Evolutionary conservation across 225 moss, liverwort and hornwort genomes (phyloP), one percentile per base, ranked within the genome.

Genomic region (Polytrichum commune): DNA sequence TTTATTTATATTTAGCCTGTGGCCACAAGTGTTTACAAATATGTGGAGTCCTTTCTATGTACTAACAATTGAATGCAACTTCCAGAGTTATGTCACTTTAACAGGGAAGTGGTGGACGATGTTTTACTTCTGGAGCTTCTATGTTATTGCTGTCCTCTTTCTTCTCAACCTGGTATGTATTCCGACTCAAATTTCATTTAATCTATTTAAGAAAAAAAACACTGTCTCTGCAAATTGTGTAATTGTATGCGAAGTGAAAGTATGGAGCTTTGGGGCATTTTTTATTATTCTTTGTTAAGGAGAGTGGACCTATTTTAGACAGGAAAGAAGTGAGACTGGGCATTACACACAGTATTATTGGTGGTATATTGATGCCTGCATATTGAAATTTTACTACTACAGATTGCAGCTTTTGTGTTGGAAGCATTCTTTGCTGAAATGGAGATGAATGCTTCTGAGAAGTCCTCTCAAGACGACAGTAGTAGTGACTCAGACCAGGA

Each of bases 341-440:
- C 4, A 13, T 46, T 46, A 13, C 46, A 16, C 26, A 26, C 26
- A 26, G 26, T 46, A 46, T 46, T 46, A 46, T 46, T 46, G 46
- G 46, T 46, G 46, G 46, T 46, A 46, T 16, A 46, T 13, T 46
- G 13, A 46, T 46, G 46, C 13, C 46, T 46, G 46, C 46, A 60
- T 60, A 5, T 54, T 56, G 55, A 18, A 46, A 46, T 10, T 67
- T 69, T 53, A 9, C 5, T 32, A 24, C 25, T 75, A 74, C 90
- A 94, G 94, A 85, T 97, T 38, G 97, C 91, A 33, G 92, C 93
- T 23, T 97, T 97, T 71, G 97, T 97, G 28, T 76, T 97, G 83
- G 97, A 97, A 80, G 92, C 94, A 1, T 97, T 90, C 68, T 94
- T 92, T 61, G 94, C 94, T 30, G 94, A 97, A 78, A 88, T 92